Conservation (phyloP, 2,329 filamentous ascomycete species). For the Lasiodiplodia hormozganensis region DNA sequence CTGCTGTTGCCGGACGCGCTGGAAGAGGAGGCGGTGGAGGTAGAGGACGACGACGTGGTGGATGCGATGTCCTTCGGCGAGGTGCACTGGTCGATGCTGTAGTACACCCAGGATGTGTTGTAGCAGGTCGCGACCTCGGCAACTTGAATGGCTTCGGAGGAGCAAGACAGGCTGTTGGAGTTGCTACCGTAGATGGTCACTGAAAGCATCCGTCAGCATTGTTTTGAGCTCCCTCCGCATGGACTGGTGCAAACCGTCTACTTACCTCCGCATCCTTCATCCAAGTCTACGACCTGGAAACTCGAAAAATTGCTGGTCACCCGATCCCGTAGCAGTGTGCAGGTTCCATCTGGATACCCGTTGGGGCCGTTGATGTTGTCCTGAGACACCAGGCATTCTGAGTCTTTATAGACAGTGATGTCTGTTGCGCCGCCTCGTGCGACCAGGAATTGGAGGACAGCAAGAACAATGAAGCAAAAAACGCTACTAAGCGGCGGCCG, state of each 20-base stretch:
- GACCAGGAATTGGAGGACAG: neutral
- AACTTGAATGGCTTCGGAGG: neutral
- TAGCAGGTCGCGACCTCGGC: neutral
- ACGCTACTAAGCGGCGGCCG: too few relatives aligned
- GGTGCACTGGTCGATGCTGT: conserved; percentile 14
- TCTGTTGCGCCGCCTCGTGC: conserved; percentile 20
- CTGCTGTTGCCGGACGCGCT: too few relatives aligned
- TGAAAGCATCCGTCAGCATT: neutral
- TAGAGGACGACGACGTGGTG: conserved; percentile 38
- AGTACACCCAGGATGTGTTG: conserved; percentile 13
- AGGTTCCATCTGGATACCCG: conserved; percentile 13
- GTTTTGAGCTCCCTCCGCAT: too few relatives aligned
- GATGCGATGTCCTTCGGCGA: conserved; percentile 32
- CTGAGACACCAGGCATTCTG: neutral
- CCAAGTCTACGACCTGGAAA: conserved; percentile 2
- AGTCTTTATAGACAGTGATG: conserved; percentile 7
- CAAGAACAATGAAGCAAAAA: too few relatives aligned
- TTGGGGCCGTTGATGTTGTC: conserved; percentile 7
- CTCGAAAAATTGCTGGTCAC: neutral
- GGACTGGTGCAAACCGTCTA: neutral
- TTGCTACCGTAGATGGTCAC: conserved; percentile 21
- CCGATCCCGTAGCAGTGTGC: neutral
- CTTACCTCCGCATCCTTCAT: conserved; percentile 7
- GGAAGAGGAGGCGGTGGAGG: conserved; percentile 23
- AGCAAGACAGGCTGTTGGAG: conserved; percentile 1